A percentile compares a stretch with the other conserved stretches of the same genome.
Evolutionary conservation across 495 filamentous ascomycete species (phyloP).

Genomic region (Annulohypoxylon stygium): DNA sequence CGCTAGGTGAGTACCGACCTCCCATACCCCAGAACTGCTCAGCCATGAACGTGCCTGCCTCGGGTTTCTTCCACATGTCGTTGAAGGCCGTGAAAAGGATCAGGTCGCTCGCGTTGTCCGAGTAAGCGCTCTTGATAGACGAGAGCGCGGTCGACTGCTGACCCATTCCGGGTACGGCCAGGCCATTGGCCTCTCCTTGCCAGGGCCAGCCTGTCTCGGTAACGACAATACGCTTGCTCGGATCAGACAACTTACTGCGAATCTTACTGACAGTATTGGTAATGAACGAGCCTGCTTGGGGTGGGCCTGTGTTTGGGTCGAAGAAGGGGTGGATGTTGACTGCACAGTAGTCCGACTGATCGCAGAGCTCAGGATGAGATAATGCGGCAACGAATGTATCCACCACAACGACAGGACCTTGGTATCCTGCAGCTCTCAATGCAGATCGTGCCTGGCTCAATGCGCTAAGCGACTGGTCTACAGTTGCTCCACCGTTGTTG

Average conservation of each 20-base stretch:
- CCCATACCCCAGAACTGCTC: conserved; percentile 81
- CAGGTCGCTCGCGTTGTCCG: conserved; percentile 59
- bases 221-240: conserved; percentile 57
- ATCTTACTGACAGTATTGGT: conserved; percentile 65
- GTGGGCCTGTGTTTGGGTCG: conserved; percentile 68
- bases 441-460: conserved; percentile 66
- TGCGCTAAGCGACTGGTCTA: conserved; percentile 65
- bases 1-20: conserved; percentile 48
- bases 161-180: conserved; percentile 70
- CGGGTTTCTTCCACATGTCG: conserved; percentile 82
- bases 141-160: conserved; percentile 75
- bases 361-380: conserved; percentile 76
- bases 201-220: conserved; percentile 90
- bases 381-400: conserved; percentile 80
- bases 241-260: conserved; percentile 50
- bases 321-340: conserved; percentile 91
- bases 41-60: conserved; percentile 70
- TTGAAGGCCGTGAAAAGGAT: conserved; percentile 83
- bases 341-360: conserved; percentile 80
- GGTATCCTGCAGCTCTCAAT: conserved; percentile 74
- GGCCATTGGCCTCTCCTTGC: conserved; percentile 71
- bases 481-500: conserved; percentile 69
- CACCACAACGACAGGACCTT: conserved; percentile 80
- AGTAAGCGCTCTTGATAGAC: conserved; percentile 70
- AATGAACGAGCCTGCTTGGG: conserved; percentile 74